Conservation (phyloP, 2,329 filamentous ascomycete species). For the Curvularia sp. region DNA sequence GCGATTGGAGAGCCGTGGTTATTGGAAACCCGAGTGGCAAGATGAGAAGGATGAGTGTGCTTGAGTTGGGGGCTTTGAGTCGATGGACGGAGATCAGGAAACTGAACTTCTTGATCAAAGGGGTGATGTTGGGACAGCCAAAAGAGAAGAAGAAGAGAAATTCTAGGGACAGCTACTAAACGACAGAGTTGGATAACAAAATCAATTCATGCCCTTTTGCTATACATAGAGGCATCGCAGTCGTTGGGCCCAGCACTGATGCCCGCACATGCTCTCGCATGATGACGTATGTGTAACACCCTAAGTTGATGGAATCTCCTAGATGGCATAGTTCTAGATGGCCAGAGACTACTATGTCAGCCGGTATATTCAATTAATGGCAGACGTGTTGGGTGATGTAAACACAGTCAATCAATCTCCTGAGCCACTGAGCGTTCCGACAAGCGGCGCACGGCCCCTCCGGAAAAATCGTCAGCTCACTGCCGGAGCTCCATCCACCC, state of each 20-base stretch:
- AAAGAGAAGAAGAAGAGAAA: conserved; percentile 20
- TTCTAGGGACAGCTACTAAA: conserved; percentile 12
- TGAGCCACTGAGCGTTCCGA: conserved; percentile 21
- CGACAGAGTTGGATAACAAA: neutral
- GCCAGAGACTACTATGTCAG: neutral
- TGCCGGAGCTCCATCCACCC: conserved; percentile 26
- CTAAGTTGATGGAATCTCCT: neutral
- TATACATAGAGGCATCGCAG: neutral
- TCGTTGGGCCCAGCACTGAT: neutral
- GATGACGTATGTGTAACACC: neutral
- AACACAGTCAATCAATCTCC: conserved; percentile 12
- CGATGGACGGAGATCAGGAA: conserved; percentile 74
- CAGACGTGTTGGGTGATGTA: conserved; percentile 7
- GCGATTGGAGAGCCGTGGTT: conserved; percentile 72
- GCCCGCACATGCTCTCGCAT: neutral
- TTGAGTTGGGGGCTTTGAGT: conserved; percentile 72
- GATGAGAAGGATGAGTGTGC: conserved; percentile 71
- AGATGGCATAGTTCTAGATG: neutral
- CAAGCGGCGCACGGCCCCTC: conserved; percentile 19
- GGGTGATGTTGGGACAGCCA: conserved; percentile 23
- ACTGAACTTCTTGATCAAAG: conserved; percentile 53
- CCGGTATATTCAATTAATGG: neutral
- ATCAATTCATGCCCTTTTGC: neutral
- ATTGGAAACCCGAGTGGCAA: conserved; percentile 75
- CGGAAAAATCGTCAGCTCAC: conserved; percentile 32